These are phyloP conservation scores for Beauveria rudraprayagi DNA, from an alignment of 2,329 filamentous ascomycete species.

Conservation along the genomic window DNA sequence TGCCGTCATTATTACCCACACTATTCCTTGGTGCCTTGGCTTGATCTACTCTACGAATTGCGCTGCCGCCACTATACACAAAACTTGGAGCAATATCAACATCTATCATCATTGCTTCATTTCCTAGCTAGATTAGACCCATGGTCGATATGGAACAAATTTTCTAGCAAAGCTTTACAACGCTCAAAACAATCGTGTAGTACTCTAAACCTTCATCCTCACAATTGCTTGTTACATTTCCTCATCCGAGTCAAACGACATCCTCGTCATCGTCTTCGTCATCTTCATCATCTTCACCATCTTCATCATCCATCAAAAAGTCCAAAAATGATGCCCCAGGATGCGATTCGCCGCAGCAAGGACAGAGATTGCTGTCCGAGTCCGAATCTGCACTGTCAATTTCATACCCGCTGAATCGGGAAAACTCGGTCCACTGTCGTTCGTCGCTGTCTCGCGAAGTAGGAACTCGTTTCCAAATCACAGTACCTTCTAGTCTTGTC, in stretches of 20 bases:
- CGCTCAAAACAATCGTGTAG: background rate
- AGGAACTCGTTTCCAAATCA: constrained; percentile 46
- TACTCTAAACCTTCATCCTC: background rate
- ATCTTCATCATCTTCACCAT: background rate
- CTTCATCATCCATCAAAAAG: constrained; percentile 11
- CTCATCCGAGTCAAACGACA: constrained; percentile 2
- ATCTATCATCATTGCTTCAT: background rate
- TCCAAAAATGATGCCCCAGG: constrained; percentile 28
- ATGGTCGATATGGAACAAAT: background rate
- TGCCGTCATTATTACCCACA: constrained; percentile 10
- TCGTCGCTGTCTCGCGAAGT: constrained; percentile 29
- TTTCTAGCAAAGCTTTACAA: background rate
- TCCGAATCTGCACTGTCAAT: constrained; percentile 25
- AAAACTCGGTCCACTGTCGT: constrained; percentile 43
- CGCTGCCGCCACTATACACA: background rate
- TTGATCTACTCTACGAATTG: background rate
- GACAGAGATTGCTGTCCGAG: constrained; percentile 30
- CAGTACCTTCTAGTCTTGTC: constrained; percentile 31
- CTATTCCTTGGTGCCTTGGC: background rate
- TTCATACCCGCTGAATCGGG: constrained; percentile 30
- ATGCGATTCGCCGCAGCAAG: constrained; percentile 33
- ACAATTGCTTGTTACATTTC: background rate
- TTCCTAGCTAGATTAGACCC: constrained; percentile 1
- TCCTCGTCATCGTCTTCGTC: background rate
- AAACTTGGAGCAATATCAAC: background rate